Conservation (phyloP, 768 basidiomycete species). For the Rhizopogon roseolus region DNA sequence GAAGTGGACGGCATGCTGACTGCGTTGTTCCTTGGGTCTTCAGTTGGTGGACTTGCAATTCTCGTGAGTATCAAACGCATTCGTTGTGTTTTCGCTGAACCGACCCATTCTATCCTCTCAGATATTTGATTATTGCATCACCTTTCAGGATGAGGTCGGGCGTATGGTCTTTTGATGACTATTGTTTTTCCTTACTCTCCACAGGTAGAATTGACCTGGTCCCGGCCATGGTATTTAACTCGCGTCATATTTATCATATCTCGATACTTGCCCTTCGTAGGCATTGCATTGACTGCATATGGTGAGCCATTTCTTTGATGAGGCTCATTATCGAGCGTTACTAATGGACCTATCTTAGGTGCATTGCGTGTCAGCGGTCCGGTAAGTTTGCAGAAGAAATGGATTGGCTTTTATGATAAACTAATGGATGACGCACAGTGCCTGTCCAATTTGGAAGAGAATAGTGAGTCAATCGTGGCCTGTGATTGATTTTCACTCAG, state of each 20-base stretch:
- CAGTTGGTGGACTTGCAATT: constrained; percentile 14
- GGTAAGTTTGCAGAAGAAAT: background rate
- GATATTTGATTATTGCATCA: constrained; percentile 8
- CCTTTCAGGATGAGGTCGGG: constrained; percentile 5
- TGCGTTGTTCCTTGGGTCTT: too few species aligned
- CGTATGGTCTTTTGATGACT: too few species aligned
- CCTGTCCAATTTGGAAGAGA: background rate
- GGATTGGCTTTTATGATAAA: background rate
- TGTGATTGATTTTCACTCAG: background rate
- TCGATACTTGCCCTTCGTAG: constrained; percentile 16
- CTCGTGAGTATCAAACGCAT: constrained; percentile 3
- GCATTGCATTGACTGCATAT: constrained; percentile 7
- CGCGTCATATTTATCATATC: constrained; percentile 12
- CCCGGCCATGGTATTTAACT: constrained; percentile 10
- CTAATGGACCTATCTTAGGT: background rate
- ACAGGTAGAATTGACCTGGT: constrained; percentile 17
- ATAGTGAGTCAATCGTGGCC: constrained; percentile 4
- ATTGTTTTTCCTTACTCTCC: background rate
- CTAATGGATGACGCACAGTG: background rate
- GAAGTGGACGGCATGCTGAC: background rate
- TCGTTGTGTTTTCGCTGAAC: background rate
- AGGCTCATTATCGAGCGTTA: constrained; percentile 1
- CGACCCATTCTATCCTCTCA: background rate
- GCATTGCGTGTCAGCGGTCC: constrained; percentile 3
- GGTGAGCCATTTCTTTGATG: constrained; percentile 1